Evolutionary conservation across 768 basidiomycete genomes (phyloP), one percentile per base, ranked within the genome.

Genomic region (Boletus huronensis): DNA sequence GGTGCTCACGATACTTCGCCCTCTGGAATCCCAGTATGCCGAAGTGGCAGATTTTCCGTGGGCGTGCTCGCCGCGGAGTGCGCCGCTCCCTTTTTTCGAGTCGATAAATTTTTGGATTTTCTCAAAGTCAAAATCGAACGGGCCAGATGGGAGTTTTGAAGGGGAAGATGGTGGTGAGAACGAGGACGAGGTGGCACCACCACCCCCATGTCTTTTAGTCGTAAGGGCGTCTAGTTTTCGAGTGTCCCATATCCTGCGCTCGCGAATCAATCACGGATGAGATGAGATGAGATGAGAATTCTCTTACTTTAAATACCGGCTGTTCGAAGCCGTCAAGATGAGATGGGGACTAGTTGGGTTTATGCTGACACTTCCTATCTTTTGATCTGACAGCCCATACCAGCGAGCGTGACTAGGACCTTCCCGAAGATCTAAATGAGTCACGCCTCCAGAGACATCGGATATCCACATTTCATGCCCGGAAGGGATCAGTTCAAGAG

Each of bases 381-480:
- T 93, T 52, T 79, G 75, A 14, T 84, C 79, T 5, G 87, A 85
- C 11, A 92, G 68, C 35, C 74, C 79, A 59, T 87, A 90, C 70
- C 86, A 75, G 41, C 79, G 76, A 6, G 78, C 77, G 34, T 80
- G 80, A 57, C 75, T 78, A 44, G 77, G 74, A 64, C 72, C 70
- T 35, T 88, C 79, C 16, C 91, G 84, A 35, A 92, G 72, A 67
- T 93, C 91, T 21, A 89, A 70, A 57, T 90, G 90, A 7, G 87
- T 88, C 5, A 82, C 75, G 23, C 89, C 86, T 16, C 91, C 91
- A 7, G 70, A 59, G 3, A 74, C 77, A 66, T 93, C 91, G 1
- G 89, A 88, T 50, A 93, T 78, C 91, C 91, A 93, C 79, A 93
- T 81, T 64, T 92, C 90, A 47, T 86, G 74, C 0, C 91, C 90